Conservation (phyloP, 257 asterid genomes). For the Ajuga chamaepitys region DNA sequence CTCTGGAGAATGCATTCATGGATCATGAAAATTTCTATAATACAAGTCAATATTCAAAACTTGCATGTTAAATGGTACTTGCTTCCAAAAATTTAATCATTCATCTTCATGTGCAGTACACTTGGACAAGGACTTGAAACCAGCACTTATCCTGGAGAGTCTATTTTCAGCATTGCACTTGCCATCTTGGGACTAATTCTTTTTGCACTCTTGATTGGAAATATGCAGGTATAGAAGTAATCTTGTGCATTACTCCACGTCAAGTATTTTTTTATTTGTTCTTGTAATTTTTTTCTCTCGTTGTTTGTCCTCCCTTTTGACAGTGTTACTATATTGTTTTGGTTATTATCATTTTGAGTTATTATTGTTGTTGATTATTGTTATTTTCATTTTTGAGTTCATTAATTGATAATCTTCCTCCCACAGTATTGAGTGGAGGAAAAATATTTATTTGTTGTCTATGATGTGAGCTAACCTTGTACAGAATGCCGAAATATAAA, state of each 20-base stretch:
- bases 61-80: neutral
- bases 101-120: slow-evolving; percentile 49
- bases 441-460: neutral
- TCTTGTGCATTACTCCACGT: neutral
- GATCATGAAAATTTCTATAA: neutral
- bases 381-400: neutral
- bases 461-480: neutral
- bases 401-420: neutral
- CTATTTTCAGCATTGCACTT: slow-evolving; percentile 87
- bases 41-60: neutral
- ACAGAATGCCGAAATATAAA: neutral
- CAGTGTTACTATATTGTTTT: too few species aligned
- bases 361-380: neutral
- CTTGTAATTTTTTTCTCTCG: neutral
- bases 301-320: neutral
- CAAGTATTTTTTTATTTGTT: neutral
- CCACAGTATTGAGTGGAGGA: neutral
- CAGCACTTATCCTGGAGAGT: slow-evolving; percentile 94
- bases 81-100: neutral
- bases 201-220: slow-evolving; percentile 93
- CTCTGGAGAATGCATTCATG: neutral
- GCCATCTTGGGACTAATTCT: slow-evolving; percentile 95
- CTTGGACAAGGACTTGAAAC: slow-evolving; percentile 98
- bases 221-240: slow-evolving; percentile 77
- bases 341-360: neutral